Evolutionary conservation across 306 rosid species (phyloP), one percentile per base, ranked within the genome.

Genomic region (Ormosia semicastrata): DNA sequence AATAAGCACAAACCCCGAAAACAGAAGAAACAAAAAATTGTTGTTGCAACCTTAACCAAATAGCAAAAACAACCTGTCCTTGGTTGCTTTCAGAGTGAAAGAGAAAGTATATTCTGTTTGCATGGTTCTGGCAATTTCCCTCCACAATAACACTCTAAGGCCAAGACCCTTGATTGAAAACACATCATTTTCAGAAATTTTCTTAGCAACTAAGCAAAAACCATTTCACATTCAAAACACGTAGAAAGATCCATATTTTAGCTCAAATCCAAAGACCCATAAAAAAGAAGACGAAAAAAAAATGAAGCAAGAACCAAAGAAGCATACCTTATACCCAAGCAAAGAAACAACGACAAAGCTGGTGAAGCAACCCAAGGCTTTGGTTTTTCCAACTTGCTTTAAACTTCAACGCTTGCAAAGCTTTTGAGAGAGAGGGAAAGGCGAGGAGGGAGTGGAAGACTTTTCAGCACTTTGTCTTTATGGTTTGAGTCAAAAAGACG

Each of bases 401-500:
- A 24, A 70, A 84, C 81, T 73, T 32, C 33, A 18, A 46, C 13
- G 62, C 82, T 71, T 70, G 36, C 29, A 69, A 78, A 60, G 65
- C 76, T 65, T 30, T 62, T 9, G 57, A 37, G 60, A 73, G 12
- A 32, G 70, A 49, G 5, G 5, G 43, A 37, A 7, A 33, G 33
- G 24, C 24, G 46, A 4, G 39, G 13, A 12, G 57, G 5, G 52
- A 14, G 57, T 36, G 15, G 78, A 3, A 67, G 91, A 77, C 88
- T 88, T 83, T 79, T 85, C 73, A 44, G 63, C 66, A 67, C 73
- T 57, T 75, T 56, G 80, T 57, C 41, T 57, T 52, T 46, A 33
- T 60, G 66, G 78, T 66, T 81, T 37, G 79, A 78, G 89, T 78
- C 74, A 88, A 88, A 83, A 88, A 71, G 81, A 47, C 72, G 87